Evolutionary conservation across 1,284 basidiomycete species (phyloP).

Genomic region (Crepidotus sp.): DNA sequence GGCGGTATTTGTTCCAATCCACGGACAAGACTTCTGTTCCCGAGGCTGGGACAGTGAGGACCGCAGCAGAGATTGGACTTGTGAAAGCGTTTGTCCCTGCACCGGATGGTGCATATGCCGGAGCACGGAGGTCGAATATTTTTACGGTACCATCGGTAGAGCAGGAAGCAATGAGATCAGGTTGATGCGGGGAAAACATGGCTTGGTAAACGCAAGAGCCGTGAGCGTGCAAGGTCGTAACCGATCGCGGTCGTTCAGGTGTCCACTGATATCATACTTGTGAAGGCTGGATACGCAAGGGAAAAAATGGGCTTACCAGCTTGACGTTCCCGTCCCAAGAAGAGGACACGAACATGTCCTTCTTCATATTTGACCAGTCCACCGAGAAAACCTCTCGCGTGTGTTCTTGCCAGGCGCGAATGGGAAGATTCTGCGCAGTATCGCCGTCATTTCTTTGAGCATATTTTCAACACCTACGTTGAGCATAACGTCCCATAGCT

Average conservation of each 20-base stretch:
- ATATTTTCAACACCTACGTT: conserved; percentile 47
- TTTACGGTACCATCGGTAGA: conserved; percentile 80
- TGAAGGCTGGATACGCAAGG: background rate
- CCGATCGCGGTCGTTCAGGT: conserved; percentile 68
- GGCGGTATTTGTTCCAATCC: conserved; percentile 92
- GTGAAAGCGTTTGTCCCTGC: conserved; percentile 47
- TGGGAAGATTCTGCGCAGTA: conserved; percentile 68
- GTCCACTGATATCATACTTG: conserved; percentile 61
- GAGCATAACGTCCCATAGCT: conserved; percentile 85
- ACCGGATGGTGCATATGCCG: conserved; percentile 33
- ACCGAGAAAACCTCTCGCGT: conserved; percentile 88
- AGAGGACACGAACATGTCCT: conserved; percentile 80
- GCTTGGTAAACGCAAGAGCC: conserved; percentile 82
- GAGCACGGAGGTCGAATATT: conserved; percentile 70
- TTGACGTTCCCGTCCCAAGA: conserved; percentile 93
- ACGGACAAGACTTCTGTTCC: conserved; percentile 66
- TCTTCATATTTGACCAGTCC: conserved; percentile 95
- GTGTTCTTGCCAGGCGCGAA: conserved; percentile 92
- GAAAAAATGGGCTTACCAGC: conserved; percentile 46
- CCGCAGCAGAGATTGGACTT: conserved; percentile 53
- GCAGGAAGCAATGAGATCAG: conserved; percentile 72
- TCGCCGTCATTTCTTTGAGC: conserved; percentile 22
- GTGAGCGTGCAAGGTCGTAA: conserved; percentile 78
- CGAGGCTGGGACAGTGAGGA: conserved; percentile 62
- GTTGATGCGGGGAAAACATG: conserved; percentile 85